A percentile compares a stretch with the other conserved stretches of the same genome.
Evolutionary conservation across 306 rosid genomes (phyloP).

Genomic region (Fragaria vesca): DNA sequence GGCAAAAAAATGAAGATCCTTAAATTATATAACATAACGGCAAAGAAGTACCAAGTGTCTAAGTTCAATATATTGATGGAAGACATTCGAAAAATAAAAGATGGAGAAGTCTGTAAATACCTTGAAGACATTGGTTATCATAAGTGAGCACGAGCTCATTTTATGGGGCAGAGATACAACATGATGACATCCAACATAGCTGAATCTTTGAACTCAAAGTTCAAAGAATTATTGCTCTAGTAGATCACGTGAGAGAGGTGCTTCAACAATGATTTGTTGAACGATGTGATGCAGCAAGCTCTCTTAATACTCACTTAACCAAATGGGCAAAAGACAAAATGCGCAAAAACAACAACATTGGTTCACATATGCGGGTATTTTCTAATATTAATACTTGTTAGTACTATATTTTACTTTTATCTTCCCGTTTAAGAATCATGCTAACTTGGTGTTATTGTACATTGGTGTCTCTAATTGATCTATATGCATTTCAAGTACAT

Average conservation of each 20-base stretch:
- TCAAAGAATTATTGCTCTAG: neutral
- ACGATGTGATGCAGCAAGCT: neutral
- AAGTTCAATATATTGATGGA: neutral
- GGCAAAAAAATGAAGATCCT: too few relatives aligned
- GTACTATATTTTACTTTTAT: neutral
- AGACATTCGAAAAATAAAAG: neutral
- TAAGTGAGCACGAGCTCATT: conserved; percentile 5
- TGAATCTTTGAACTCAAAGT: neutral
- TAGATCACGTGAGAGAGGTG: neutral
- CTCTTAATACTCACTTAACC: neutral
- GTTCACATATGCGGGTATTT: neutral
- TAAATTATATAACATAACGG: neutral
- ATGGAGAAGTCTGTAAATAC: neutral
- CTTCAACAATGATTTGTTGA: neutral
- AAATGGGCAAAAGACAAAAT: neutral
- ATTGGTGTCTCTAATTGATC: neutral
- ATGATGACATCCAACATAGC: too few relatives aligned
- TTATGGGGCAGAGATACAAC: neutral
- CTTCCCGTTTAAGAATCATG: neutral
- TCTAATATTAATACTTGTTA: too few relatives aligned
- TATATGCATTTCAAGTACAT: neutral
- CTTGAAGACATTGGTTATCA: conserved; percentile 4
- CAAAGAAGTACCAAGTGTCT: neutral
- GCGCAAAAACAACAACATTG: neutral
- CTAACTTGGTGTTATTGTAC: neutral